A percentile compares a stretch with the other conserved stretches of the same genome.
These are phyloP conservation scores for Annona cherimola DNA, from an alignment of 164 flowering plant species.

Conservation along the genomic window DNA sequence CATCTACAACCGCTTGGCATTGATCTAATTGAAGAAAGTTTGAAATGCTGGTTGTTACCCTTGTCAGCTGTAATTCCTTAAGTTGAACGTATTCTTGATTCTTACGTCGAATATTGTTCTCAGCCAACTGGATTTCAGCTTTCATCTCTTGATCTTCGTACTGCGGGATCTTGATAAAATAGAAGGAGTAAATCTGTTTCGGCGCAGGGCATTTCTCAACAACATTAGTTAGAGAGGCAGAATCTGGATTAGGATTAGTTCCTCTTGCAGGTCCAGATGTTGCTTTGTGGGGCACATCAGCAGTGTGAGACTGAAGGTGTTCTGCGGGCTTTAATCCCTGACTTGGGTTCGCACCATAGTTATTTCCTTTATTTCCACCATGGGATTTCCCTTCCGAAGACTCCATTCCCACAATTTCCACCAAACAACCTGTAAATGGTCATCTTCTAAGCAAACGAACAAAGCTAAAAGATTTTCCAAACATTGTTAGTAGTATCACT, in stretches of 20 bases:
- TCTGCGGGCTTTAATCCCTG: slow-evolving; percentile 26
- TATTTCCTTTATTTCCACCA: slow-evolving; percentile 23
- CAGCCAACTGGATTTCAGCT: slow-evolving; percentile 55
- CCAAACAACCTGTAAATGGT: too few relatives aligned
- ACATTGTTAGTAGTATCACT: too few relatives aligned
- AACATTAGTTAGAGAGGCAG: slow-evolving; percentile 59
- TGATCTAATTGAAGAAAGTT: too few relatives aligned
- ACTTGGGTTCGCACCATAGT: slow-evolving; percentile 37
- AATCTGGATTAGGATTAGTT: slow-evolving; percentile 25
- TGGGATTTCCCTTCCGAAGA: slow-evolving; percentile 33
- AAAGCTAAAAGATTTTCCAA: too few relatives aligned
- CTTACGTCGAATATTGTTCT: slow-evolving; percentile 52
- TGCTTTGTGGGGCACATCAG: slow-evolving; percentile 38
- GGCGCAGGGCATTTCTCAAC: slow-evolving; percentile 88
- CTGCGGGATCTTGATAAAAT: slow-evolving; percentile 47
- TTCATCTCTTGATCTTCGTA: slow-evolving; percentile 74
- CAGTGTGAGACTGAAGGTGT: slow-evolving; percentile 39
- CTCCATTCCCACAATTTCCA: slow-evolving; percentile 59
- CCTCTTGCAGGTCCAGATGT: slow-evolving; percentile 37
- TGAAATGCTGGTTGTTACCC: slow-evolving; percentile 29
- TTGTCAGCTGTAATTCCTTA: slow-evolving; percentile 51
- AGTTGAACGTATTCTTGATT: slow-evolving; percentile 51
- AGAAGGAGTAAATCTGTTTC: slow-evolving; percentile 54
- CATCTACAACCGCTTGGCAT: background rate
- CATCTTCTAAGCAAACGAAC: too few relatives aligned